Conservation (phyloP, 768 basidiomycete genomes). For the Pisolithus albus region DNA sequence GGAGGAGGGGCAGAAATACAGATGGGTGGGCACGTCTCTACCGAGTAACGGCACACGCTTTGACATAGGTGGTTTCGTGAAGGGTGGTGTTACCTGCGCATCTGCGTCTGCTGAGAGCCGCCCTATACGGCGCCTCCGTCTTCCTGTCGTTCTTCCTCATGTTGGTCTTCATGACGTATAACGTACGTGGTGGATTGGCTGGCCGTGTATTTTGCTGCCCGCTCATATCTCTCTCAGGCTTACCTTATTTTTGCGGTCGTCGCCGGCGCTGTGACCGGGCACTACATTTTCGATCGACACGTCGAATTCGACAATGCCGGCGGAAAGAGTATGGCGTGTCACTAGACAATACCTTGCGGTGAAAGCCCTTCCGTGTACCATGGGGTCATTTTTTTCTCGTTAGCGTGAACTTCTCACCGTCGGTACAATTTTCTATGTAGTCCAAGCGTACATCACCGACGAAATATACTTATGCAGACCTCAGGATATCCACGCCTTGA, state of each 20-base stretch:
- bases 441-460: too few relatives aligned
- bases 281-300: constrained; percentile 64
- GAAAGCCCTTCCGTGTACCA: too few relatives aligned
- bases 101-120: constrained; percentile 53
- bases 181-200: constrained; percentile 43
- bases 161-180: constrained; percentile 97
- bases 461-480: too few relatives aligned
- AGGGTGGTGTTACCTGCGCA: constrained; percentile 47
- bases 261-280: constrained; percentile 74
- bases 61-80: neutral
- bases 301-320: constrained; percentile 51
- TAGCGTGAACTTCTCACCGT: too few relatives aligned
- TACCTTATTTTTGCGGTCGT: constrained; percentile 83
- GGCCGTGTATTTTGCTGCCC: neutral
- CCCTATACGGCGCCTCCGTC: constrained; percentile 67
- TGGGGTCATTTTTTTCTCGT: too few relatives aligned
- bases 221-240: constrained; percentile 41
- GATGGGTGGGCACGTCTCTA: constrained; percentile 35
- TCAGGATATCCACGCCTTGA: too few relatives aligned
- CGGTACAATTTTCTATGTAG: too few relatives aligned
- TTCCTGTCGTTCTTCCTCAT: constrained; percentile 87
- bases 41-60: neutral
- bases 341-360: constrained; percentile 35
- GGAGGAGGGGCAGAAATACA: constrained; percentile 31
- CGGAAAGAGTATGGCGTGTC: constrained; percentile 71